Evolutionary conservation across 2,329 filamentous ascomycete genomes (phyloP).

Genomic region (Atkinsonella hypoxylon): DNA sequence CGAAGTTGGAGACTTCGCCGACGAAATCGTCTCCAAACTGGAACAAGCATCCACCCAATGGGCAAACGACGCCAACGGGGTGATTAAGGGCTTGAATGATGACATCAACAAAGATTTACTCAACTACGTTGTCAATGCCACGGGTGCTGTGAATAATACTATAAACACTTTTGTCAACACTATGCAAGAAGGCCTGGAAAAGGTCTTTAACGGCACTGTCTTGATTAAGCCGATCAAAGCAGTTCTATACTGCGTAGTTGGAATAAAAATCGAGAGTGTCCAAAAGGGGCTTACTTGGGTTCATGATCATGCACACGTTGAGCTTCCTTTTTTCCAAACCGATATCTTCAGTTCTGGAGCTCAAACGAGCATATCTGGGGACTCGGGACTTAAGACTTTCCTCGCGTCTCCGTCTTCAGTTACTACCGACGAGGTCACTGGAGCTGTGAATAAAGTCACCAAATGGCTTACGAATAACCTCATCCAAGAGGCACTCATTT

Average conservation of each 20-base stretch:
- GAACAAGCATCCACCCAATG: conserved; percentile 63
- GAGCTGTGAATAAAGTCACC: conserved; percentile 59
- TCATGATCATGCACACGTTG: conserved; percentile 70
- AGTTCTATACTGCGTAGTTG: conserved; percentile 76
- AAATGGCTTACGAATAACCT: conserved; percentile 56
- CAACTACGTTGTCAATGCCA: conserved; percentile 77
- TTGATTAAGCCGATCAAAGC: conserved; percentile 68
- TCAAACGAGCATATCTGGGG: conserved; percentile 43
- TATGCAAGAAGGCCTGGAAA: conserved; percentile 62
- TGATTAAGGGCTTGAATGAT: conserved; percentile 56
- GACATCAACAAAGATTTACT: conserved; percentile 79
- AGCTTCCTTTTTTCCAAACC: conserved; percentile 65
- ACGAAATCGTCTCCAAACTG: conserved; percentile 61
- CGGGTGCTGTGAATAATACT: conserved; percentile 71
- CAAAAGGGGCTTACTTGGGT: conserved; percentile 92
- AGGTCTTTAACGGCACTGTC: conserved; percentile 70
- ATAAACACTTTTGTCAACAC: conserved; percentile 70
- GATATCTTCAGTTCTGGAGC: conserved; percentile 78
- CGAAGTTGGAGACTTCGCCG: conserved; percentile 69
- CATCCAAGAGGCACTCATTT: conserved; percentile 68
- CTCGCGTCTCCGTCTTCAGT: conserved; percentile 63
- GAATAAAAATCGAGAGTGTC: conserved; percentile 73
- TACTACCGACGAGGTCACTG: conserved; percentile 71
- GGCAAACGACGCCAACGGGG: conserved; percentile 64
- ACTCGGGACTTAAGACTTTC: conserved; percentile 54